Conservation (phyloP, 2,329 filamentous ascomycete genomes). For the Plectosphaerella plurivora region DNA sequence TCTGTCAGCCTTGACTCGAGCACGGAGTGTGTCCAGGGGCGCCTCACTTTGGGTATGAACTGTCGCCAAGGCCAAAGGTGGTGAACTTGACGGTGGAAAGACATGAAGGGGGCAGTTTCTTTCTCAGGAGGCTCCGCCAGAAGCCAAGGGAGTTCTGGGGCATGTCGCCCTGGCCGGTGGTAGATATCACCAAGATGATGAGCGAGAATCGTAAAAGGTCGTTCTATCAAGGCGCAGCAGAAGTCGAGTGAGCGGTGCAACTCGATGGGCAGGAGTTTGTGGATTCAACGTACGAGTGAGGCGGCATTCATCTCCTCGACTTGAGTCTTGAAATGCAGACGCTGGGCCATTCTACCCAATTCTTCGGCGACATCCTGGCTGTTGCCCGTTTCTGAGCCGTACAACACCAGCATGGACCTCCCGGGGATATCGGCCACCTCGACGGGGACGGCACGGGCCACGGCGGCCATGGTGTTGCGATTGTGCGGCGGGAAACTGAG, state of each 20-base stretch:
- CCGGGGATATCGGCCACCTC: conserved; percentile 18
- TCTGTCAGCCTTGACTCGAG: neutral
- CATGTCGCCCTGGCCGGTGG: conserved; percentile 91
- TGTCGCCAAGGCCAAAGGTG: conserved; percentile 89
- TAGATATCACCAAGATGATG: conserved; percentile 80
- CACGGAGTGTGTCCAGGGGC: conserved; percentile 16
- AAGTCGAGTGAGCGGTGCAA: neutral
- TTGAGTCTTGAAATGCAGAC: conserved; percentile 72
- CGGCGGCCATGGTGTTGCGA: conserved; percentile 3
- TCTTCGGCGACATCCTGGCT: conserved; percentile 88
- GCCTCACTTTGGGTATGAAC: conserved; percentile 78
- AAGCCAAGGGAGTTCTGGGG: conserved; percentile 77
- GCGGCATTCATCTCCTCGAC: conserved; percentile 75
- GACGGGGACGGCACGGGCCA: conserved; percentile 9
- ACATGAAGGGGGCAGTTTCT: conserved; percentile 68
- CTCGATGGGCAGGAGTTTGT: neutral
- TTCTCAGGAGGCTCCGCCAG: conserved; percentile 80
- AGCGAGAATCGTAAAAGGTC: conserved; percentile 46
- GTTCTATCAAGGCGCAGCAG: conserved; percentile 1
- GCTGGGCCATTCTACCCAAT: conserved; percentile 67
- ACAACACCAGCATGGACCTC: conserved; percentile 65
- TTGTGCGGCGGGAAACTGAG: neutral
- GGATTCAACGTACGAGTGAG: conserved; percentile 58
- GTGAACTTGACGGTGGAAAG: conserved; percentile 69
- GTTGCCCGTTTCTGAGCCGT: conserved; percentile 94